Base-by-base conservation (phyloP, 2,329 filamentous ascomycete genomes). In the Biscogniauxia mediterranea region DNA sequence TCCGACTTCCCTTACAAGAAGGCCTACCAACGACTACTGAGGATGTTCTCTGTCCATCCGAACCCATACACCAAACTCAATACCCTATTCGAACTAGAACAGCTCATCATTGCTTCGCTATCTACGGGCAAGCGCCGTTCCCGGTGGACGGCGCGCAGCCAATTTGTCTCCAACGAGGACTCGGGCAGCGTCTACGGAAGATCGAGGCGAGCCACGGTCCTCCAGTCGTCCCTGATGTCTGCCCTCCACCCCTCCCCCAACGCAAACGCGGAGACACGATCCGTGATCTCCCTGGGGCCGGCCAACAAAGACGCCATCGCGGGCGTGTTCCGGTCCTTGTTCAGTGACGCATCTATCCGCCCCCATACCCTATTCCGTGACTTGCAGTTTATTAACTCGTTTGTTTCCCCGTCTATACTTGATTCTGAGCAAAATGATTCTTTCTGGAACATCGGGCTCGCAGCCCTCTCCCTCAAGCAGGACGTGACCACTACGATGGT, bases 401-500 rank as follows among this genome's bases (percentile, higher is more conserved):
- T 90, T 69, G 85, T 90, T 2, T 83, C 87, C 5, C 74, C 85
- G 1, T 77, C 81, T 0, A 77, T 87, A 1, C 76, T 90, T 7
- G 87, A 90, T 66, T 84, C 84, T 0, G 86, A 88, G 50, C 81
- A 80, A 2, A 86, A 85, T 56, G 95, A 93, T 68, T 92, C 93
- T 0, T 98, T 98, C 74, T 91, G 93, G 85, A 92, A 97, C 69
- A 90, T 93, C 25, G 92, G 91, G 0, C 83, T 97, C 5, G 94
- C 95, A 0, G 93, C 94, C 1, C 81, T 97, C n/a, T 86, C 88
- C 42, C 83, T 97, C 57, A 98, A 97, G 75, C 88, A 92, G 66
- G 92, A 97, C 66, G 88, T 95, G 4, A 94, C 92, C 75, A 86
- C 88, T 54, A 92, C 91, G 56, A 96, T 91, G 86, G 85, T 91